Base-by-base conservation (phyloP, 441 rosid species). In the Hura crepitans region DNA sequence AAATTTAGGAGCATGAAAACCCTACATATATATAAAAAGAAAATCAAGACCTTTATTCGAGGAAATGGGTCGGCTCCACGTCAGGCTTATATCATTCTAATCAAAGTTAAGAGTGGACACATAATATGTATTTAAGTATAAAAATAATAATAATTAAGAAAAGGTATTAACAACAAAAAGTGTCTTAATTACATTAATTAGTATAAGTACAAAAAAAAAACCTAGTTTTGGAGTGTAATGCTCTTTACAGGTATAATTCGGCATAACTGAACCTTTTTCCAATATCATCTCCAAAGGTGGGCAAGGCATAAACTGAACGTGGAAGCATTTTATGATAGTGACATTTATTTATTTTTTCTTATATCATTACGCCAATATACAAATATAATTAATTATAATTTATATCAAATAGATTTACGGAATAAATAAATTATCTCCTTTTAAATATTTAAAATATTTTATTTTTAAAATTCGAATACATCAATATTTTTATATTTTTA, bases 61-160 rank as follows among this genome's bases (percentile, higher is more conserved):
- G 77, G 86, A 74, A 76, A 70, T 69, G 85, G 82, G 86, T 81
- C 69, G 79, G 74, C 39, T 66, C 53, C 30, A 20, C 61, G 83
- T 80, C 82, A 81, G 54, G 73, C 75, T 68, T 66, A 68, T 67
- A 59, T 79, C 84, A 74, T 63, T 4, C 57, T 62, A 65, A 51
- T 51, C 13, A 59, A 49, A 23, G 28, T 35, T 45, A 39, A 56
- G 45, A 39, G 51, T 28, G 11, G 66, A 39, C 6, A 50, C 9
- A 47, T 51, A 31, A 61, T 25, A 51, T 42, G 47, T 50, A 33
- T 2, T 1, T 8, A 35, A n/a, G 11, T 17, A 27, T 28, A 12
- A 42, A 70, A 63, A 23, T 12, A 4, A 2, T 3, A 28, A 15
- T 59, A 15, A 33, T 31, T n/a, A 6, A 31, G n/a, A 61, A 49